A percentile compares a stretch with the other conserved stretches of the same genome.
Conservation (phyloP, 169 alveolate genomes). For the Cryptosporidium meleagridis region DNA sequence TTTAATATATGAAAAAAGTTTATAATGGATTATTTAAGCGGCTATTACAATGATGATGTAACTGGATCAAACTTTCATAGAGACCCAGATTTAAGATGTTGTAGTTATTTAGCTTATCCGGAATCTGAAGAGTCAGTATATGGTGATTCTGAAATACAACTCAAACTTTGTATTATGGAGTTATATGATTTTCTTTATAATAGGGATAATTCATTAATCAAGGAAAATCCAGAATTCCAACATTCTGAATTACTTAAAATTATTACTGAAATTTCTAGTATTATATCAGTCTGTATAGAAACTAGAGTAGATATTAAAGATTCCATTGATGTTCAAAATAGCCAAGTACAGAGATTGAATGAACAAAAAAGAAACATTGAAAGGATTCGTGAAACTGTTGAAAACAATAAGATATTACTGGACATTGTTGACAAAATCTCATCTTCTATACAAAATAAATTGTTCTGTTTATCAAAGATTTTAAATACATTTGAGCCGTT, state of each 20-base stretch:
- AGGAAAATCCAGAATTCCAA: neutral
- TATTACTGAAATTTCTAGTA: constrained; percentile 45
- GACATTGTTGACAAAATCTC: constrained; percentile 8
- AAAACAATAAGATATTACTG: neutral
- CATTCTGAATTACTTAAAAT: neutral
- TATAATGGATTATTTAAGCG: neutral
- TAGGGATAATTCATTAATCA: neutral
- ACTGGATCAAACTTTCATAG: neutral
- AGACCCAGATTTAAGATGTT: constrained; percentile 35
- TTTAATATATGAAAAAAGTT: neutral
- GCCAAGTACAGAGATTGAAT: constrained; percentile 13
- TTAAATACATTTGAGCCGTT: neutral
- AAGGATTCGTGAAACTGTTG: neutral
- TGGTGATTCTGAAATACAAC: constrained; percentile 36
- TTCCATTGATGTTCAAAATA: neutral
- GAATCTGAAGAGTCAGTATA: constrained; percentile 28
- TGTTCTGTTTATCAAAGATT: constrained; percentile 20
- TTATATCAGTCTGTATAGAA: constrained; percentile 53
- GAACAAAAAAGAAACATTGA: constrained; percentile 28
- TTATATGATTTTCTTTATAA: constrained; percentile 48
- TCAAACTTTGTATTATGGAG: constrained; percentile 41
- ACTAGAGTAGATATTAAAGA: constrained; percentile 21
- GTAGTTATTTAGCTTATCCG: constrained; percentile 52
- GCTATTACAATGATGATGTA: neutral
- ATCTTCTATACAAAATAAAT: constrained; percentile 11